phyloP scores from a whole-genome alignment of 1,284 basidiomycete species.

The Apiotrichum laibachii region DNA sequence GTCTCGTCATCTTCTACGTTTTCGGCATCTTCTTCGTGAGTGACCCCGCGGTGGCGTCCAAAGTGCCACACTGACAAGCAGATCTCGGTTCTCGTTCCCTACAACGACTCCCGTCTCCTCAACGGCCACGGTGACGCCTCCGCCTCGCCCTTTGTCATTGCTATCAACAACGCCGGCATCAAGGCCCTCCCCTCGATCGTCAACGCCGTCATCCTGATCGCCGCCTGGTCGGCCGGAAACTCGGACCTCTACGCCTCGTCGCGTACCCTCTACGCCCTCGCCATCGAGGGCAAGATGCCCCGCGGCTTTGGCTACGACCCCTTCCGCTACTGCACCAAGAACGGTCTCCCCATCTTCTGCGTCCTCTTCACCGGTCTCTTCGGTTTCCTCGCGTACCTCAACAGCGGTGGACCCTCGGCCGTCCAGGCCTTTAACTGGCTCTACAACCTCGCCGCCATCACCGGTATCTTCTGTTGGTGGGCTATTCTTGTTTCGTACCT shows the following conservation, averaged over 20 bases:
- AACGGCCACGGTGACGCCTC: slow-evolving; percentile 55
- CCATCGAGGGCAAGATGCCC: slow-evolving; percentile 69
- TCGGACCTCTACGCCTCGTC: slow-evolving; percentile 75
- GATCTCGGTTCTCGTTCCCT: slow-evolving; percentile 76
- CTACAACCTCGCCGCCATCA: slow-evolving; percentile 66
- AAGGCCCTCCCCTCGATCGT: slow-evolving; percentile 58
- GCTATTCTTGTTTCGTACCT: slow-evolving; percentile 70
- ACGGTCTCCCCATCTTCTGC: slow-evolving; percentile 66
- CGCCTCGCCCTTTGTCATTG: slow-evolving; percentile 75
- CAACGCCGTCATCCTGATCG: slow-evolving; percentile 60
- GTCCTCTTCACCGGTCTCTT: slow-evolving; percentile 57
- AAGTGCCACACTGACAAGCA: not conserved
- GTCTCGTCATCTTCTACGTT: slow-evolving; percentile 69
- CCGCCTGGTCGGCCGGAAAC: slow-evolving; percentile 81
- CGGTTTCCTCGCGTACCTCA: slow-evolving; percentile 59
- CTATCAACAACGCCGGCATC: slow-evolving; percentile 71
- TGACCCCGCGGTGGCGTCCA: no score
- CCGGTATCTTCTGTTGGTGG: slow-evolving; percentile 66
- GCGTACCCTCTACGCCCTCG: slow-evolving; percentile 77
- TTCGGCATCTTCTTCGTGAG: slow-evolving; percentile 9
- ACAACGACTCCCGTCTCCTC: slow-evolving; percentile 62
- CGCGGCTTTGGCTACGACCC: slow-evolving; percentile 40
- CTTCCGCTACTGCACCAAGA: slow-evolving; percentile 59
- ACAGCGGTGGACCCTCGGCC: slow-evolving; percentile 38
- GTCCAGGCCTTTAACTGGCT: slow-evolving; percentile 58